Percentiles rank a stretch among this genome's conserved stretches.
These are phyloP conservation scores for Sclerotinia nivalis DNA, from an alignment of 2,329 filamentous ascomycete species.

Conservation along the genomic window DNA sequence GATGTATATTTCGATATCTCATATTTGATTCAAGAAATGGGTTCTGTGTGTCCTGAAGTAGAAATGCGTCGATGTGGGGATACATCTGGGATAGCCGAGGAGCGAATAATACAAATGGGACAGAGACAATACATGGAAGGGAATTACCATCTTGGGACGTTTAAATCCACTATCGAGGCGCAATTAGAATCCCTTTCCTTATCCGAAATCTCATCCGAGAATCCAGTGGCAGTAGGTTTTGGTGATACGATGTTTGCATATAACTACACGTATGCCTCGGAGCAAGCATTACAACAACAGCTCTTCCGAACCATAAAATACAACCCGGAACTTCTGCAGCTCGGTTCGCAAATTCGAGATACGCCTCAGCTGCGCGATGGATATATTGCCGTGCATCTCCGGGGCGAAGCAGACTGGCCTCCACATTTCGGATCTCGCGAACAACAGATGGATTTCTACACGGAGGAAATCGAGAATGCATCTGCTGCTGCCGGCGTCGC, in stretches of 20 bases:
- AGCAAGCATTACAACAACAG: conserved; percentile 30
- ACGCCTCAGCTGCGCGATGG: conserved; percentile 26
- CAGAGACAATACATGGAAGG: conserved; percentile 19
- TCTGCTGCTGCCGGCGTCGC: neutral
- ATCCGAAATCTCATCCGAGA: conserved; percentile 19
- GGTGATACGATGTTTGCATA: conserved; percentile 33
- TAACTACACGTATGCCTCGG: conserved; percentile 29
- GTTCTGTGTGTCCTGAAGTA: conserved; percentile 28
- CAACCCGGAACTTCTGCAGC: conserved; percentile 27
- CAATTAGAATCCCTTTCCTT: conserved; percentile 2
- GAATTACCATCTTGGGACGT: conserved; percentile 23
- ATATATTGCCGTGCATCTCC: conserved; percentile 34
- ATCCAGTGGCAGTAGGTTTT: conserved; percentile 28
- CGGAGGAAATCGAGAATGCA: conserved; percentile 26
- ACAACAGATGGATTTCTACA: conserved; percentile 31
- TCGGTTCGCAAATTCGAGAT: conserved; percentile 26
- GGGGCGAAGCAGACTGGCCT: conserved; percentile 35
- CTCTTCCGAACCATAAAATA: conserved; percentile 32
- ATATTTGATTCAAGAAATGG: conserved; percentile 20
- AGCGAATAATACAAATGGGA: conserved; percentile 11
- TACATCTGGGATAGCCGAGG: conserved; percentile 25
- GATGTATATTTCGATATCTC: conserved; percentile 30
- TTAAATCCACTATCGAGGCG: conserved; percentile 2
- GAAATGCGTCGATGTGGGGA: conserved; percentile 30
- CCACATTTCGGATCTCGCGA: conserved; percentile 25